Percentiles rank a stretch among this genome's conserved stretches.
These are phyloP conservation scores for Glycine tomentella DNA, from an alignment of 306 rosid species.

Conservation along the genomic window DNA sequence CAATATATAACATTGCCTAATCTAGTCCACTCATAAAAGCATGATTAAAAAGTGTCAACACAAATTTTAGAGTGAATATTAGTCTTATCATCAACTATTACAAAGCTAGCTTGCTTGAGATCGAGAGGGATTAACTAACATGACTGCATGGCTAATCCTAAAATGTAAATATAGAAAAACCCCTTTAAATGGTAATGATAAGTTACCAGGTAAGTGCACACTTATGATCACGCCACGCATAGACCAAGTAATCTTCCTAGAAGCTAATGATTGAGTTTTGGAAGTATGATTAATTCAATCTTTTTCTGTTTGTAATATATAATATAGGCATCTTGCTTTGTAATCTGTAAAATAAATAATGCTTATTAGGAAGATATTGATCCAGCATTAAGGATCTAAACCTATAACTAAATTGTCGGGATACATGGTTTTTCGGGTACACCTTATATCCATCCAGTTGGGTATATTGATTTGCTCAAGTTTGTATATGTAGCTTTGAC, in stretches of 20 bases:
- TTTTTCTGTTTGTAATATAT: slow-evolving; percentile 19
- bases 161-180: neutral
- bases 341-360: slow-evolving; percentile 14
- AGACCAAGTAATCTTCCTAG: slow-evolving; percentile 3
- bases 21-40: neutral
- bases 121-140: neutral
- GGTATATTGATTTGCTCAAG: too few species aligned
- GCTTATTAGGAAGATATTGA: slow-evolving; percentile 1
- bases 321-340: neutral
- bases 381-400: slow-evolving; percentile 36
- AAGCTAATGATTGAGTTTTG: too few species aligned
- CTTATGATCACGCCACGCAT: neutral
- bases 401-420: slow-evolving; percentile 42
- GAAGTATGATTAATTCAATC: neutral
- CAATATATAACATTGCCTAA: slow-evolving; percentile 11
- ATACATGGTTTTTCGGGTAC: slow-evolving; percentile 21
- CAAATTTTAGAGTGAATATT: neutral
- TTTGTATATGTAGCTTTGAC: too few species aligned
- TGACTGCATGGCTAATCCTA: neutral
- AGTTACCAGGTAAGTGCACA: neutral
- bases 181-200: slow-evolving; percentile 12
- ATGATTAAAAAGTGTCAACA: slow-evolving; percentile 27
- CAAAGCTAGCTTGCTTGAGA: too few species aligned
- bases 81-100: slow-evolving; percentile 15
- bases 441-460: too few species aligned